Evolutionary conservation across 208 protist species (phyloP), one percentile per base, ranked within the genome.

Genomic region (Leishmania major): DNA sequence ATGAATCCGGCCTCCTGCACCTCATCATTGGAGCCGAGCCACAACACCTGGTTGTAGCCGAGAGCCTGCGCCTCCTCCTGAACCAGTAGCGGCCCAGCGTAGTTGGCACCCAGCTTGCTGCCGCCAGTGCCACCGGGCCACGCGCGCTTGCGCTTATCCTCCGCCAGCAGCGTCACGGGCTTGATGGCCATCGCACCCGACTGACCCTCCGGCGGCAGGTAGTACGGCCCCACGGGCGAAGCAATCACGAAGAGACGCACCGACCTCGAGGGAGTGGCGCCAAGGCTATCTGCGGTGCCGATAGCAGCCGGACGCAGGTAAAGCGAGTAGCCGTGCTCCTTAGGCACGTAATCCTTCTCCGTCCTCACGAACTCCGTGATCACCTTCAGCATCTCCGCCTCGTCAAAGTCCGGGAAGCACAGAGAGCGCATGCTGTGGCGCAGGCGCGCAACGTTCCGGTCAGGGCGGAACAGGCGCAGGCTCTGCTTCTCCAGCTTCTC

Each of bases 211-310:
- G 78, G 72, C 17, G 80, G 84, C 51, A 90, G 84, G 86, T 99
- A 99, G 87, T 99, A 99, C 60, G 99, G 98, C 10, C 99, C 99
- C n/a, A 99, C 98, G 53, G 99, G 99, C 43, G 96, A 99, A 25
- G 92, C 89, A 75, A 99, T 99, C 22, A 99, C 87, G 88, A 96
- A 99, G 28, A 99, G 84, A 25, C 89, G 80, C 10, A 97, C 90
- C 3, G 77, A 80, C 7, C 57, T 79, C 0, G 96, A 82, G 2
- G 91, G 81, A 10, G 80, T 81, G 8, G 98, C 96, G 62, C 90
- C 88, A 25, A 99, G 89, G 2, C n/a, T 79, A 2, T 82, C 83
- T 70, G 93, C 79, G 6, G 96, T 99, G 69, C 91, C 96, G 82
- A 99, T 99, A 25, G 97, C 84, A 22, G 98, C 98, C n/a, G 99